Evolutionary conservation across 176 grass and related monocot species (phyloP).

Genomic region (Musa acuminata): DNA sequence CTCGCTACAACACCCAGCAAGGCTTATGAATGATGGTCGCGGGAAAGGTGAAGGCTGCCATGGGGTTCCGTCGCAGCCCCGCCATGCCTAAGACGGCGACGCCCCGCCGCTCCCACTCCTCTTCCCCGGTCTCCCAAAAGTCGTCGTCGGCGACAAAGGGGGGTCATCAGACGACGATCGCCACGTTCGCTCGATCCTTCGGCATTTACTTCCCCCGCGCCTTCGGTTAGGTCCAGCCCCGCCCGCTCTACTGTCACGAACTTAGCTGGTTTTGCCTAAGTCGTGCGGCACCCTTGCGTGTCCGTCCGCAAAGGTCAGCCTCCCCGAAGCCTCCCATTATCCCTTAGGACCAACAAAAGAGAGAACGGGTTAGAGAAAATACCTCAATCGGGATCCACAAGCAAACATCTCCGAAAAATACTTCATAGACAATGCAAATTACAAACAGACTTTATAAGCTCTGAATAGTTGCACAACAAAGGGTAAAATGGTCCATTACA

Average conservation of each 20-base stretch:
- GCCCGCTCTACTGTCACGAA: constrained; percentile 46
- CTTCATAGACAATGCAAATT: no score
- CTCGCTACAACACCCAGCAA: background rate
- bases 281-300: no score
- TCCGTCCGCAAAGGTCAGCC: no score
- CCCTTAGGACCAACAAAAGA: no score
- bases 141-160: constrained; percentile 18
- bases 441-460: no score
- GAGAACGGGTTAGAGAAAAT: no score
- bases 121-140: constrained; percentile 17
- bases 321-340: no score
- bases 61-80: constrained; percentile 71
- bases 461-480: no score
- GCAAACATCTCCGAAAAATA: no score
- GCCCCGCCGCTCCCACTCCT: background rate
- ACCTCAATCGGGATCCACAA: no score
- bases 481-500: no score
- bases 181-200: constrained; percentile 55
- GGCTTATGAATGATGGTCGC: constrained; percentile 36
- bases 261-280: no score
- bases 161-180: constrained; percentile 11
- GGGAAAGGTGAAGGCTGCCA: constrained; percentile 75
- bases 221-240: constrained; percentile 49
- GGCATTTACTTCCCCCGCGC: constrained; percentile 75
- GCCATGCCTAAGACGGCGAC: constrained; percentile 30